These are phyloP conservation scores for Phlebiopsis gigantea DNA, from an alignment of 768 basidiomycete genomes.

Conservation along the genomic window DNA sequence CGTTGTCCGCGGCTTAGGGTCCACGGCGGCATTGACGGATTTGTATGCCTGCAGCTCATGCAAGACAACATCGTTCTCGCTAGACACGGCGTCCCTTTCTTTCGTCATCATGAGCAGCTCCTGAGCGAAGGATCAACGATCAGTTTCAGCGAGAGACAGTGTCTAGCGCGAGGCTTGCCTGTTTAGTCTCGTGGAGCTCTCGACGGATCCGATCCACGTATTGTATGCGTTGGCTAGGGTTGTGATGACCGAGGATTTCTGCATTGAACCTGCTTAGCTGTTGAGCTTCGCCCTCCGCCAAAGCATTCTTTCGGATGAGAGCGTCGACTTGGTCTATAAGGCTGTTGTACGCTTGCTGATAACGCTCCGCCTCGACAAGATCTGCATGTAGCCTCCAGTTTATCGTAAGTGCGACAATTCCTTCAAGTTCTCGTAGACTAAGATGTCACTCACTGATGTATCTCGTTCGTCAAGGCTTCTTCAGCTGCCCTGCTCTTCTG, in stretches of 20 bases:
- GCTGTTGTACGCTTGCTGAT: constrained; percentile 65
- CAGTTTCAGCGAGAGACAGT: no score
- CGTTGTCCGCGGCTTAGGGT: constrained; percentile 27
- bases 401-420: neutral
- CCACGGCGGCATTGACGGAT: constrained; percentile 26
- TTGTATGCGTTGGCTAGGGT: constrained; percentile 79
- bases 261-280: constrained; percentile 79
- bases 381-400: constrained; percentile 39
- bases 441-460: constrained; percentile 50
- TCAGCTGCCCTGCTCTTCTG: constrained; percentile 61
- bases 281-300: constrained; percentile 77
- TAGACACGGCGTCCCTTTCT: constrained; percentile 25
- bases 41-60: constrained; percentile 31
- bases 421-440: neutral
- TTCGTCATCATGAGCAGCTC: constrained; percentile 25
- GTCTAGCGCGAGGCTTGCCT: constrained; percentile 47
- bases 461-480: constrained; percentile 60
- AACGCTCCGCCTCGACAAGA: constrained; percentile 54
- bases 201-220: constrained; percentile 81
- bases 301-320: constrained; percentile 62
- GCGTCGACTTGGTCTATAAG: constrained; percentile 59
- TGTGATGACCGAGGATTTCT: constrained; percentile 78
- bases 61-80: constrained; percentile 27
- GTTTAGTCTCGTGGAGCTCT: constrained; percentile 77
- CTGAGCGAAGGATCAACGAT: constrained; percentile 11